Evolutionary conservation across 2,329 filamentous ascomycete genomes (phyloP).

Genomic region (Talaromyces sp.): DNA sequence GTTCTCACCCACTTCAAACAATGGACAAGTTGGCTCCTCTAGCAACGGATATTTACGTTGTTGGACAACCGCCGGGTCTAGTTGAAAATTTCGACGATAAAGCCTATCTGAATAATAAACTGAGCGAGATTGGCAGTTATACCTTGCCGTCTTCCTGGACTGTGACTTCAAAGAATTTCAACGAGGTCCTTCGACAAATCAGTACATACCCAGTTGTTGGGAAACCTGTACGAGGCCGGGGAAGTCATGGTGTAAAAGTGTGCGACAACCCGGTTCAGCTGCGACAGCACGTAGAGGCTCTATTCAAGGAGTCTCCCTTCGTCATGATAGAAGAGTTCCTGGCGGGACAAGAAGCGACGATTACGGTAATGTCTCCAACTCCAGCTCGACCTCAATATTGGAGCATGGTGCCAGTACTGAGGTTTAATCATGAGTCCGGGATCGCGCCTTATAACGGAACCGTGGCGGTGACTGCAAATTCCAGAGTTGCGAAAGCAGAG

Average conservation of each 20-base stretch:
- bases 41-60: slow-evolving; percentile 28
- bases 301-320: slow-evolving; percentile 32
- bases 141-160: slow-evolving; percentile 37
- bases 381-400: slow-evolving; percentile 29
- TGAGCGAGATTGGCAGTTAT: slow-evolving; percentile 33
- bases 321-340: slow-evolving; percentile 48
- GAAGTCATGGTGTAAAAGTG: slow-evolving; percentile 47
- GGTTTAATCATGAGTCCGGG: slow-evolving; percentile 45
- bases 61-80: slow-evolving; percentile 44
- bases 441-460: slow-evolving; percentile 47
- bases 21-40: slow-evolving; percentile 28
- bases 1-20: slow-evolving; percentile 43
- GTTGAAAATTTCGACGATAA: slow-evolving; percentile 51
- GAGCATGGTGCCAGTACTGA: slow-evolving; percentile 40
- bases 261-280: slow-evolving; percentile 32
- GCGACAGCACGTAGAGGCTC: slow-evolving; percentile 23
- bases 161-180: slow-evolving; percentile 15
- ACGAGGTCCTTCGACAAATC: slow-evolving; percentile 9
- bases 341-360: slow-evolving; percentile 44
- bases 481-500: slow-evolving; percentile 29
- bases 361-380: slow-evolving; percentile 49
- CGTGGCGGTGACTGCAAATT: slow-evolving; percentile 46
- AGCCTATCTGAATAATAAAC: slow-evolving; percentile 40
- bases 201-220: slow-evolving; percentile 39
- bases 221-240: slow-evolving; percentile 46